A percentile compares a stretch with the other conserved stretches of the same genome.
Evolutionary conservation across 148 eudicot genomes (phyloP).

Genomic region (Salicornia ramosissima): DNA sequence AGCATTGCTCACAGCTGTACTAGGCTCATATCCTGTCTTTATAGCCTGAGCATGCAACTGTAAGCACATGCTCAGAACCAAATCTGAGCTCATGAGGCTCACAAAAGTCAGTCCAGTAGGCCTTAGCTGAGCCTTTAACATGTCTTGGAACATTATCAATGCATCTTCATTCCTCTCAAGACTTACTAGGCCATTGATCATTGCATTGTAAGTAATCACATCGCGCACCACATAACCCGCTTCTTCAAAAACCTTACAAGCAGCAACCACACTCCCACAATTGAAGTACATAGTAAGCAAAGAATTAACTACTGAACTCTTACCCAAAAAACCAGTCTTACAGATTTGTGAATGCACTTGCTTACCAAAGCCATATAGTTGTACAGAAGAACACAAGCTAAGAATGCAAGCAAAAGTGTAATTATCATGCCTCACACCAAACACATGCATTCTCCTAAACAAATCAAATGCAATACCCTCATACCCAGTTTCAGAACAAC

Average conservation of each 20-base stretch:
- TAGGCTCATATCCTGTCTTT: slow-evolving; percentile 51
- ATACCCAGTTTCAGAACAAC: slow-evolving; percentile 49
- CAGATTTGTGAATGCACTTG: slow-evolving; percentile 52
- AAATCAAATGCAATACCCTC: slow-evolving; percentile 37
- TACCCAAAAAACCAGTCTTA: slow-evolving; percentile 49
- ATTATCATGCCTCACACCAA: slow-evolving; percentile 56
- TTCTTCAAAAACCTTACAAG: slow-evolving; percentile 49
- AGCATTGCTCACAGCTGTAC: slow-evolving; percentile 66
- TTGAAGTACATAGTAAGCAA: slow-evolving; percentile 62
- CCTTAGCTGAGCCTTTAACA: slow-evolving; percentile 37
- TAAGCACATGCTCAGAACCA: slow-evolving; percentile 25
- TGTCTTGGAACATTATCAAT: slow-evolving; percentile 43
- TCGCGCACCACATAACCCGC: slow-evolving; percentile 32
- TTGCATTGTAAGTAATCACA: slow-evolving; percentile 67
- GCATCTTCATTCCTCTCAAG: slow-evolving; percentile 50
- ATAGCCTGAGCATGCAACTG: slow-evolving; percentile 61
- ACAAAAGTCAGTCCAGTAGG: slow-evolving; percentile 76
- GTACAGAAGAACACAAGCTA: slow-evolving; percentile 43
- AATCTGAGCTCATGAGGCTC: slow-evolving; percentile 62
- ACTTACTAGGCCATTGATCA: slow-evolving; percentile 62
- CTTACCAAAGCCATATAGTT: slow-evolving; percentile 44
- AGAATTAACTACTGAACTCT: slow-evolving; percentile 58
- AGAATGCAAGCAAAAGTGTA: slow-evolving; percentile 71
- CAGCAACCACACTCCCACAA: slow-evolving; percentile 39
- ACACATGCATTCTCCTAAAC: slow-evolving; percentile 49